Base-by-base conservation (phyloP, 805 yeast genomes). In the Wickerhamomyces bovis region DNA sequence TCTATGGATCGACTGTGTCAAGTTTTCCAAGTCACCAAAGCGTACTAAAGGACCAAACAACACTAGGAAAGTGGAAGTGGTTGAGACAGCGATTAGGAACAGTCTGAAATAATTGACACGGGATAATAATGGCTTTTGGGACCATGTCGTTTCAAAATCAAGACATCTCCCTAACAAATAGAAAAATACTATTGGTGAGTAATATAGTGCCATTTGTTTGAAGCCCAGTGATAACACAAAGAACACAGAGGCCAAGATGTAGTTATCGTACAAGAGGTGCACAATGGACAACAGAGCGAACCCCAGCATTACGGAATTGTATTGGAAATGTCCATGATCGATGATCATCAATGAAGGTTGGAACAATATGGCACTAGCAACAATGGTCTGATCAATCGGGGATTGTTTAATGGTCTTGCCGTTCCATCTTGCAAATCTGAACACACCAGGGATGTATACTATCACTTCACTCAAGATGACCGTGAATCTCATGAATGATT, bases 311-410 rank as follows among this genome's bases (percentile, higher is more conserved):
- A 94, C 95, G 0, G 89, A 78, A 58, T 94, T 95, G 67, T 81
- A 92, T 67, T 95, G 99, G 68, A 94, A 94, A 67, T 94, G 99
- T 7, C 99, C 99, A 65, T 94, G 97, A 62, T 94, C 99, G 41
- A 94, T 81, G 47, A 94, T 72, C 39, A 86, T 75, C 49, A 92
- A 70, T 3, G 86, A 74, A 0, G 99, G 97, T 63, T 88, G 95
- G 61, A 83, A 80, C 30, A 94, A 63, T n/a, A 94, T 80, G 16
- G 89, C 80, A 2, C 89, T 83, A 0, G 89, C 79, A 15, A 85
- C 81, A 23, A 85, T 75, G 13, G 85, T 80, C 62, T 87, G 95
- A 57, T 85, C 88, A 58, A 87, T 78, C 36, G 92, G 75, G 3
- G 83, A 75, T 70, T 68, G 65, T 63, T 76, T 59, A 52, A 74